A percentile compares a stretch with the other conserved stretches of the same genome.
Conservation (phyloP, 2,329 filamentous ascomycete genomes). For the Pseudocercospora fijiensis region DNA sequence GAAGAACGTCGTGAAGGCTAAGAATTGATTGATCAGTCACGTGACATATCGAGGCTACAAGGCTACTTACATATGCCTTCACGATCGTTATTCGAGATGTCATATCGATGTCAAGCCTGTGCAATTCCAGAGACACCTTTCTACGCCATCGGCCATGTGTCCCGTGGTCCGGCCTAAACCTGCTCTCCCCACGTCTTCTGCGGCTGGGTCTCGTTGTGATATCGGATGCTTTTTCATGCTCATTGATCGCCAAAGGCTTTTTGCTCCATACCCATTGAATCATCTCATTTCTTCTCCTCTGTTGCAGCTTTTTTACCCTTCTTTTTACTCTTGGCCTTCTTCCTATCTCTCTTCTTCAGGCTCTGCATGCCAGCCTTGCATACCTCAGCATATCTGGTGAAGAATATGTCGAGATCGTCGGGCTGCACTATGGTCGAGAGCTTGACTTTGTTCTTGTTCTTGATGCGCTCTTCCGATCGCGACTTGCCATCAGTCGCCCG, state of each 20-base stretch:
- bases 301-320: constrained; percentile 59
- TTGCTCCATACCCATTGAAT: neutral
- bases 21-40: neutral
- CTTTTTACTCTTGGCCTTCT: constrained; percentile 76
- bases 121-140: neutral
- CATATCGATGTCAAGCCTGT: neutral
- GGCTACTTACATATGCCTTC: neutral
- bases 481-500: constrained; percentile 75
- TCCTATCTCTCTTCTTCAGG: constrained; percentile 90
- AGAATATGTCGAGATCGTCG: constrained; percentile 76
- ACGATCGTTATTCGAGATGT: neutral
- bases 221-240: neutral
- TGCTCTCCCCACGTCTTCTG: neutral
- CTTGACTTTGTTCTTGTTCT: constrained; percentile 66
- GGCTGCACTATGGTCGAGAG: constrained; percentile 79
- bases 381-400: constrained; percentile 78
- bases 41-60: neutral
- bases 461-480: constrained; percentile 46
- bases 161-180: neutral
- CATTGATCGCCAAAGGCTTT: neutral
- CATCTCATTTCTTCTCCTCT: constrained; percentile 26
- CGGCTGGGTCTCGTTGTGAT: neutral
- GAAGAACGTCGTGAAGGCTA: neutral
- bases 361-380: constrained; percentile 87
- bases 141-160: neutral